Conservation (phyloP, 106 monocot species). For the Allium cepa region DNA sequence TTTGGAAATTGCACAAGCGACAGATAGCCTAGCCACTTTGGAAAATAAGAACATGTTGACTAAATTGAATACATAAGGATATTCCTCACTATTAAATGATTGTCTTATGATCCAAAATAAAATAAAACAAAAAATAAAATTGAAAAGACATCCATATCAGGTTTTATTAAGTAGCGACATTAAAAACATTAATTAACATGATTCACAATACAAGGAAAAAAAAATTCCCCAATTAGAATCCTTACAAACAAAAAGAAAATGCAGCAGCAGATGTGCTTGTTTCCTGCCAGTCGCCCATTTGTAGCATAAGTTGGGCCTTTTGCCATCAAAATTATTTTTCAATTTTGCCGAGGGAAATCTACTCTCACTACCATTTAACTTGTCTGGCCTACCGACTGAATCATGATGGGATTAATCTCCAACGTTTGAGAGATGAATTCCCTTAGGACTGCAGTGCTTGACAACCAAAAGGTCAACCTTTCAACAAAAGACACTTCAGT, state of each 20-base stretch:
- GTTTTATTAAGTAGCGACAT: too few species aligned
- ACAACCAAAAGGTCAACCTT: slow-evolving; percentile 96
- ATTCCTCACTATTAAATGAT: too few species aligned
- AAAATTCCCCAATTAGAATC: too few species aligned
- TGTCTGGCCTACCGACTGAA: slow-evolving; percentile 17
- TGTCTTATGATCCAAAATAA: too few species aligned
- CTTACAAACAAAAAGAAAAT: not conserved
- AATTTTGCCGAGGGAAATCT: slow-evolving; percentile 20
- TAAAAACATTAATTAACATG: too few species aligned
- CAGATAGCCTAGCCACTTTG: too few species aligned
- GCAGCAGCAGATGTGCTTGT: slow-evolving; percentile 56
- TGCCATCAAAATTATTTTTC: slow-evolving; percentile 25
- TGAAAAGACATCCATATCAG: too few species aligned
- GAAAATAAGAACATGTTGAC: too few species aligned
- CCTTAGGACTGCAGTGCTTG: slow-evolving; percentile 76
- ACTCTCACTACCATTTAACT: slow-evolving; percentile 40
- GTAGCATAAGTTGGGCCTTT: slow-evolving; percentile 21
- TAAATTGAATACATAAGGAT: too few species aligned
- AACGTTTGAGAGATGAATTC: slow-evolving; percentile 70
- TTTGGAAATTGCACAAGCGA: too few species aligned
- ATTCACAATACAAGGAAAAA: too few species aligned
- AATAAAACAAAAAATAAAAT: too few species aligned
- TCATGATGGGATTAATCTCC: slow-evolving; percentile 40
- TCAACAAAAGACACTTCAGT: slow-evolving; percentile 2
- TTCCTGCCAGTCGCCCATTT: slow-evolving; percentile 76